A percentile compares a stretch with the other conserved stretches of the same genome.
phyloP scores from a whole-genome alignment of 1,284 basidiomycete genomes.

The Leccinum pachyderme region DNA sequence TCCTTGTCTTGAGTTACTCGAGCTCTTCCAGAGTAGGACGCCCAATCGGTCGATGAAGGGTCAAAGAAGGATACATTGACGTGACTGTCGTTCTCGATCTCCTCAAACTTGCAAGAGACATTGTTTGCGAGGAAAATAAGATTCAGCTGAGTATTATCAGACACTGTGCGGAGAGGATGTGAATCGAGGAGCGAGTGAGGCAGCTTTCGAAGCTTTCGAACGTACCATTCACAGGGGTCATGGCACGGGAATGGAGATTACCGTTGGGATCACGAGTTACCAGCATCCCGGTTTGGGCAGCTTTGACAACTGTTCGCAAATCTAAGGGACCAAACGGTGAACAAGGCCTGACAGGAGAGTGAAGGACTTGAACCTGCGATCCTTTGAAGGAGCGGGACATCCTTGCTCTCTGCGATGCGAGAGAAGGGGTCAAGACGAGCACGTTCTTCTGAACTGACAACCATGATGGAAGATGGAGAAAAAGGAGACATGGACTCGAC shows the following conservation, averaged over 20 bases:
- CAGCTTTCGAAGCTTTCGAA: slow-evolving; percentile 3
- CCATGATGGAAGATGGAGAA: slow-evolving; percentile 21
- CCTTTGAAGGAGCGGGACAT: slow-evolving; percentile 60
- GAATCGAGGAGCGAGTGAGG: background rate
- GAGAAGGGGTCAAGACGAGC: slow-evolving; percentile 64
- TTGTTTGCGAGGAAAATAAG: slow-evolving; percentile 80
- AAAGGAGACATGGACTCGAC: background rate
- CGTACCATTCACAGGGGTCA: slow-evolving; percentile 72
- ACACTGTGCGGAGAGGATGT: slow-evolving; percentile 35
- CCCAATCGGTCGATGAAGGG: slow-evolving; percentile 76
- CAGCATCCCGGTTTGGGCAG: slow-evolving; percentile 73
- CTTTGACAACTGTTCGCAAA: slow-evolving; percentile 59
- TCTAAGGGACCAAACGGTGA: slow-evolving; percentile 34
- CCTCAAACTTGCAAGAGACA: slow-evolving; percentile 72
- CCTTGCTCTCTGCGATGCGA: slow-evolving; percentile 53
- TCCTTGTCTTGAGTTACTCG: slow-evolving; percentile 62
- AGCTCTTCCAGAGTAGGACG: slow-evolving; percentile 78
- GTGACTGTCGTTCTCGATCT: slow-evolving; percentile 72
- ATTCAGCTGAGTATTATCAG: slow-evolving; percentile 45
- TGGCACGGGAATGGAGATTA: slow-evolving; percentile 78
- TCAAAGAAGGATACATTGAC: slow-evolving; percentile 84
- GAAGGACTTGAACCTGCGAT: slow-evolving; percentile 45
- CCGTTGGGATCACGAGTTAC: slow-evolving; percentile 77
- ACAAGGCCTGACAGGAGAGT: background rate
- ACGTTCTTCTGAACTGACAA: slow-evolving; percentile 26